Evolutionary conservation across 2,329 filamentous ascomycete genomes (phyloP), one percentile per base, ranked within the genome.

Genomic region (Furcasterigmium furcatum): DNA sequence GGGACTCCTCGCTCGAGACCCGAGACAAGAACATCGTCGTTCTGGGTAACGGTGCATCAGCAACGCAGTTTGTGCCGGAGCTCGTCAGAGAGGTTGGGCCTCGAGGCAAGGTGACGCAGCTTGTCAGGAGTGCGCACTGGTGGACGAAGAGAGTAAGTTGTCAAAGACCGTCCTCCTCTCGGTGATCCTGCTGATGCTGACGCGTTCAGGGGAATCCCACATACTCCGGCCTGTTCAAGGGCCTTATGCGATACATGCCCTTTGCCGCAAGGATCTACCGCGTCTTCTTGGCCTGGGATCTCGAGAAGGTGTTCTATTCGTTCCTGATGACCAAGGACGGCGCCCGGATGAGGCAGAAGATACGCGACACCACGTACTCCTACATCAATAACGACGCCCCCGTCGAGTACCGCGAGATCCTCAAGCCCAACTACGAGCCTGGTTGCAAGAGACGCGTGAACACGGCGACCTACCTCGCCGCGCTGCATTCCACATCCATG

Each of bases 41-140:
- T 13, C 8, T 45, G 65, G 68, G 67, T 16, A 75, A 74, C 46
- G 71, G 71, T 30, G 74, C 70, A 50, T 69, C 64, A 41, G 72
- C 71, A 7, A 73, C 71, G 1, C 72, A 75, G 52, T 71, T 74
- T 34, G 65, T 74, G 2, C 72, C 71, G 4, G 64, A 70, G 29
- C 63, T 74, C n/a, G 55, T 58, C 24, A 44, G 38, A 14, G 21
- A 38, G 3, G 42, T 30, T 14, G 42, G 42, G 24, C 42, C 42
- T 19, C 21, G 42, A 4, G 34, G 42, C 21, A 44, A 30, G 14
- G 42, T 44, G 5, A 38, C 42, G 2, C 42, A 44, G 34, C 32
- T 44, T 9, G 32, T 41, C 24, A 41, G 13, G 25, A 41, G 39
- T 22, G 39, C 39, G 4, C 39, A 41, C 39, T 41, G 39, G 39